Conservation (phyloP, 139 green algal genomes). For the Limnomonas spitsbergensis region DNA sequence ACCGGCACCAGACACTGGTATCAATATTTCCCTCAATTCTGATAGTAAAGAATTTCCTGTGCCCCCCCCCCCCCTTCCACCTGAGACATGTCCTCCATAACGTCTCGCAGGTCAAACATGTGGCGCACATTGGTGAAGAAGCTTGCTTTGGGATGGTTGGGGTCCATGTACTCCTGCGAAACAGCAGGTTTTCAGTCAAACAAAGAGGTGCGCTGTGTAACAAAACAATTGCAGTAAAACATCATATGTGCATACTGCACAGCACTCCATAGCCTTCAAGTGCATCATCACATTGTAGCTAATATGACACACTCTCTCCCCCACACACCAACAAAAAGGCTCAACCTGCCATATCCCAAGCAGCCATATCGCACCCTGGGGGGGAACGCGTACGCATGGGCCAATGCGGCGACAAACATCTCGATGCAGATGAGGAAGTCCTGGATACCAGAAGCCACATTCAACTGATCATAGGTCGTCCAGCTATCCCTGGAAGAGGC, state of each 20-base stretch:
- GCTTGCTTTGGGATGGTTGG: conserved; percentile 33
- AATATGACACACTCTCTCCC: no score
- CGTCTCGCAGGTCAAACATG: conserved; percentile 84
- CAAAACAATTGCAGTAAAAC: no score
- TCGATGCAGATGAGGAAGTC: conserved; percentile 95
- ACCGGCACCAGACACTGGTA: no score
- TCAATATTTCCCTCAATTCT: no score
- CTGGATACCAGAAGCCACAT: conserved; percentile 65
- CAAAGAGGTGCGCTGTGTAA: background rate
- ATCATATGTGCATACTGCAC: no score
- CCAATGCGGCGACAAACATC: conserved; percentile 92
- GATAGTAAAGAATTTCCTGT: no score
- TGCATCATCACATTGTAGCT: no score
- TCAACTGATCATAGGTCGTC: conserved; percentile 65
- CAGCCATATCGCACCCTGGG: conserved; percentile 44
- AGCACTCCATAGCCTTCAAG: no score
- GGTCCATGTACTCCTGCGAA: conserved; percentile 35
- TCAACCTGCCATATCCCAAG: conserved; percentile 4
- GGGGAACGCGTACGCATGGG: conserved; percentile 89
- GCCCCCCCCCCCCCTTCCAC: conserved; percentile 2
- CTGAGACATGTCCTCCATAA: conserved; percentile 60
- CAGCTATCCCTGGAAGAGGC: conserved; percentile 40
- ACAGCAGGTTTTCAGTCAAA: background rate
- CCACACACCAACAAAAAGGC: no score
- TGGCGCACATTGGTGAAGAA: conserved; percentile 75